Conservation (phyloP, 2,329 filamentous ascomycete genomes). For the Fusarium paranaense region DNA sequence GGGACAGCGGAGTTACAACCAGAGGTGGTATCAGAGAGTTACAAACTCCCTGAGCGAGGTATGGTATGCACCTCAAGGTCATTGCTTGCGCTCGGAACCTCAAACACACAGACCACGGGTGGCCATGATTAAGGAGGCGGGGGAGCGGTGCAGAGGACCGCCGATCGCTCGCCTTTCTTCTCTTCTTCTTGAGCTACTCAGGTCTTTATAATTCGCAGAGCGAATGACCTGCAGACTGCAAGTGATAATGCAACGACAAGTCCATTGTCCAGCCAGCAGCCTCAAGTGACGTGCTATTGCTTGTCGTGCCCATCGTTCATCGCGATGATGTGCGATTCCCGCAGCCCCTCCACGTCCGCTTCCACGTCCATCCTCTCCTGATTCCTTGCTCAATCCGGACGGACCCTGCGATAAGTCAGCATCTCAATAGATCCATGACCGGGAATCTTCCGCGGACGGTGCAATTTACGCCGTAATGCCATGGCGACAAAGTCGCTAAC, state of each 20-base stretch:
- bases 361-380: conserved; percentile 4
- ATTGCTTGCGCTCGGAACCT: conserved; percentile 5
- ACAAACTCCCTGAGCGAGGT: neutral
- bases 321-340: neutral
- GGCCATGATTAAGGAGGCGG: conserved; percentile 7
- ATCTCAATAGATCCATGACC: neutral
- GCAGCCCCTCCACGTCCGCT: neutral
- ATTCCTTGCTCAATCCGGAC: neutral
- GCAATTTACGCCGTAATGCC: neutral
- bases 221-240: conserved; percentile 19
- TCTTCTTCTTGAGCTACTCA: neutral
- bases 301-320: conserved; percentile 4
- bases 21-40: conserved; percentile 6
- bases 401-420: neutral
- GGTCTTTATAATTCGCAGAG: neutral
- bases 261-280: conserved; percentile 14
- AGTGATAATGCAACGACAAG: conserved; percentile 16
- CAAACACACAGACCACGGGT: neutral
- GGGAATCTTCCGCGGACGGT: neutral
- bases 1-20: conserved; percentile 2
- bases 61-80: neutral
- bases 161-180: neutral
- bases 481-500: neutral
- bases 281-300: conserved; percentile 10
- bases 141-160: neutral